Base-by-base conservation (phyloP, 192 early-diverging fungal species). In the Mortierella claussenii region DNA sequence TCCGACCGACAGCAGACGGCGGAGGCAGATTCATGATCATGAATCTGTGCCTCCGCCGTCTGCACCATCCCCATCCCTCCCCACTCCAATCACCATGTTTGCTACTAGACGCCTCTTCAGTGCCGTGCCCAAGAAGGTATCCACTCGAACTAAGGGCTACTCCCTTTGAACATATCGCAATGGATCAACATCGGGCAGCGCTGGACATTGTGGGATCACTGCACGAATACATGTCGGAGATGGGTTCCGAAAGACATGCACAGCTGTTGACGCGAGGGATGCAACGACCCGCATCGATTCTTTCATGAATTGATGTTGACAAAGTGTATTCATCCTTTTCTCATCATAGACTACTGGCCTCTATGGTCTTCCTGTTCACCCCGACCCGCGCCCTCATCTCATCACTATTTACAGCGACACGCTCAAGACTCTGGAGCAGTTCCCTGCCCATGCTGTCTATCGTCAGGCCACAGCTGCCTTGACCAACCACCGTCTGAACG, bases 351-450 rank as follows among this genome's bases (percentile, higher is more conserved):
- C 94, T 37, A 98, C 97, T 24, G 93, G 94, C 30, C 80, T 98
- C 56, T 88, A 87, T 52, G 97, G 97, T 57, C 50, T 97, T 52
- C 83, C 91, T 10, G 95, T 98, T 26, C 93, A 96, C 80, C 90
- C 88, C 30, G 88, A 90, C 75, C 91, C 97, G 52, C 92, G 94
- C 33, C 91, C 95, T 44, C 87, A 92, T 69, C 88, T 98, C 65
- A 88, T 96, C 57, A 82, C 82, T 59, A 86, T 94, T 24, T 97
- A 97, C 87, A 87, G 85, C 53, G 85, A 85, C 65, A 94, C 95
- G 43, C 85, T 95, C 24, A 85, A 87, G 57, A 86, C 88, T 37
- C 67, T 93, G 33, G 71, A 88, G 55, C 85, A 90, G 50, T 79
- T 97, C 61, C 97, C 97, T 30, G 68, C 84, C 40, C 81, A 80